Conservation (phyloP, 208 protist species). For the Wallacemonas sp. region DNA sequence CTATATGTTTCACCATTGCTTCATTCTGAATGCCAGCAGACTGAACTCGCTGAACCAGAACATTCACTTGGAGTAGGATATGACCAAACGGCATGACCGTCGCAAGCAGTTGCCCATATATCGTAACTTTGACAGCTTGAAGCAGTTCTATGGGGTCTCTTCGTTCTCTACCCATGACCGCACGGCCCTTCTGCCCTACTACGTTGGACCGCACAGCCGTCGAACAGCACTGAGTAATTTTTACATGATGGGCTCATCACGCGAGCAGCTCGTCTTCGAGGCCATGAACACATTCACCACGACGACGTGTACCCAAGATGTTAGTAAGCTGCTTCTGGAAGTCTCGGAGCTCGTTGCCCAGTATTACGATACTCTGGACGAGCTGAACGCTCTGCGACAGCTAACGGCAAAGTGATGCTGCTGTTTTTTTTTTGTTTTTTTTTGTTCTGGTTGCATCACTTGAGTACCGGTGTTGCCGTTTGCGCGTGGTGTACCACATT, state of each 20-base stretch:
- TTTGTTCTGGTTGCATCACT: too few species aligned
- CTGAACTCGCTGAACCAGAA: too few species aligned
- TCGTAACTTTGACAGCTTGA: conserved; percentile 74
- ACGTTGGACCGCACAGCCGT: conserved; percentile 60
- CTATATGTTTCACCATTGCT: too few species aligned
- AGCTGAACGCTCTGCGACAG: conserved; percentile 42
- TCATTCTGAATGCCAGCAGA: not conserved
- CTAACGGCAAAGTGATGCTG: conserved; percentile 12
- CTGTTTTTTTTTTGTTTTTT: conserved; percentile 4
- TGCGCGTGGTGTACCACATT: too few species aligned
- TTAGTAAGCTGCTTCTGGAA: conserved; percentile 67
- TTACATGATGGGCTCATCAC: conserved; percentile 65
- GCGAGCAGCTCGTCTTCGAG: conserved; percentile 65
- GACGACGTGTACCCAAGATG: conserved; percentile 62
- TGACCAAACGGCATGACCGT: conserved; percentile 20
- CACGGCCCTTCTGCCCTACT: conserved; percentile 53
- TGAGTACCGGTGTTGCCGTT: too few species aligned
- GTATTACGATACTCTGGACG: conserved; percentile 78
- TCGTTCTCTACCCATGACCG: conserved; percentile 47
- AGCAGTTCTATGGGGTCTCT: conserved; percentile 62
- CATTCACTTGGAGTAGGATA: not conserved
- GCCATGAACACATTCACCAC: conserved; percentile 76
- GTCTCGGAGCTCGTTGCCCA: conserved; percentile 73
- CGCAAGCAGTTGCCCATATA: conserved; percentile 44
- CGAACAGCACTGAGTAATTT: conserved; percentile 64